Percentiles rank a stretch among this genome's conserved stretches.
Evolutionary conservation across 495 filamentous ascomycete genomes (phyloP).

Genomic region (Penicillium robsamsonii): DNA sequence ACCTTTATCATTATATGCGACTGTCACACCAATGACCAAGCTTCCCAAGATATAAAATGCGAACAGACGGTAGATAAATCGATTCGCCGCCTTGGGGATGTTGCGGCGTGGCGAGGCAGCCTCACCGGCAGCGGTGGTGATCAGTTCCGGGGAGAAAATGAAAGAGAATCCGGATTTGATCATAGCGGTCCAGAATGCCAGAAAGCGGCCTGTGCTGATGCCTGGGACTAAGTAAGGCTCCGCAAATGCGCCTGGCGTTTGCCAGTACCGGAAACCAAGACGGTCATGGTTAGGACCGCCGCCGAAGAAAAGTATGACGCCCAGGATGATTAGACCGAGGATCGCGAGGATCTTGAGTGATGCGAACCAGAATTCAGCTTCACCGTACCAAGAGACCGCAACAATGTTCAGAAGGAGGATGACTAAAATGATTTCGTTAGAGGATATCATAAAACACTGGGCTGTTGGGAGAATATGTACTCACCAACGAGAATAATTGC

Average conservation of each 20-base stretch:
- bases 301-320: constrained; percentile 65
- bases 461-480: constrained; percentile 31
- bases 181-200: constrained; percentile 43
- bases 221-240: constrained; percentile 43
- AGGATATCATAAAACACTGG: constrained; percentile 37
- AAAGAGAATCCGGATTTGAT: constrained; percentile 50
- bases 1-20: constrained; percentile 48
- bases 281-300: constrained; percentile 60
- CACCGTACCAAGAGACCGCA: constrained; percentile 65
- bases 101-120: constrained; percentile 70
- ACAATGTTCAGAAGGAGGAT: constrained; percentile 66
- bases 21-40: constrained; percentile 54
- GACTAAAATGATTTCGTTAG: constrained; percentile 28
- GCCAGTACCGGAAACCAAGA: constrained; percentile 73
- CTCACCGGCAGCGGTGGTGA: constrained; percentile 78
- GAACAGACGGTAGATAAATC: constrained; percentile 80
- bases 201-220: constrained; percentile 34
- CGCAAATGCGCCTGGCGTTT: constrained; percentile 63
- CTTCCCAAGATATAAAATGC: constrained; percentile 68
- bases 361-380: constrained; percentile 73
- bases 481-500: constrained; percentile 62
- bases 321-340: constrained; percentile 64
- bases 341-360: constrained; percentile 74
- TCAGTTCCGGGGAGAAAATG: constrained; percentile 67
- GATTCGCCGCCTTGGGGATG: constrained; percentile 73